Evolutionary conservation across 129 eudicot genomes (phyloP), one percentile per base, ranked within the genome.

Genomic region (Escallonia herrerae): DNA sequence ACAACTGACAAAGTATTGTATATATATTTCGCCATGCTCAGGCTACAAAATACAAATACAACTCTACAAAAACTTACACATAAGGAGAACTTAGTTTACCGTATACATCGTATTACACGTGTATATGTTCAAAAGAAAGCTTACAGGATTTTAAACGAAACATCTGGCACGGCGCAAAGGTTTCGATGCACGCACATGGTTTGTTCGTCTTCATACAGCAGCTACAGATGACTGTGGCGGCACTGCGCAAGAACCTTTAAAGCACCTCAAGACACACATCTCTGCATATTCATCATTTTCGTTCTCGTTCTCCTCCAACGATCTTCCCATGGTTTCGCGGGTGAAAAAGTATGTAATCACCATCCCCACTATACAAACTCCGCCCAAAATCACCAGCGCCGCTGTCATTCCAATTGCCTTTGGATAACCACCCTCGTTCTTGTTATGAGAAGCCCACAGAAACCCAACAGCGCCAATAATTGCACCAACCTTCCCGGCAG

Each of bases 301-400:
- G 22, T 81, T 84, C 77, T 86, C 94, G 54, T 86, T 86, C 67
- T 86, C 84, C 71, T 86, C 94, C 40, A 82, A 66, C 0, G 94
- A 82, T 49, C 79, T 79, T 9, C 86, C 94, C 86, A 72, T 79
- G 1, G 94, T 86, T 64, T 82, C 94, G 3, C 77, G 77, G 11
- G 83, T 82, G 68, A 82, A 74, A 3, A 86, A 80, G 48, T 73
- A 86, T 4, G 94, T 86, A 11, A 75, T 74, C 5, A 79, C 8
- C 71, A 71, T 60, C 65, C 94, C 94, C 47, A 80, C 43, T 8
- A 77, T 38, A 52, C 82, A 79, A 46, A 86, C 73, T 7, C 81
- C 83, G 1, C 80, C 89, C 60, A 86, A 70, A 2, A 62, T 70
- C 63, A 33, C 52, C 60, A 86, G 51, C 2, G 77, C 51, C 40